Percentiles rank a stretch among this genome's conserved stretches.
These are phyloP conservation scores for Psilocybe cyanescens DNA, from an alignment of 768 basidiomycete genomes.

Conservation along the genomic window DNA sequence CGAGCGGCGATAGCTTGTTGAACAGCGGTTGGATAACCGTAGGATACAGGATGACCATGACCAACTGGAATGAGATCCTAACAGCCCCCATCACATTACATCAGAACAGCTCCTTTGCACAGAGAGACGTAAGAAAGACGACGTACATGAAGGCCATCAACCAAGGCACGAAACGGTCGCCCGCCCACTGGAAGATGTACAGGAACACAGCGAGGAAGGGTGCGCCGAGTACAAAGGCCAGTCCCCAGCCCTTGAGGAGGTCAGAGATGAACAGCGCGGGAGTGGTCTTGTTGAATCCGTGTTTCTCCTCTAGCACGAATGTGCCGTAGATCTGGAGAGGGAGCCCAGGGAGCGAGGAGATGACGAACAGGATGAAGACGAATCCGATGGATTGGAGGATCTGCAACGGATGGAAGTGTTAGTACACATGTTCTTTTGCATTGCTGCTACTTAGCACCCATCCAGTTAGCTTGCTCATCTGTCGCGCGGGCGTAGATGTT, in stretches of 20 bases:
- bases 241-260: conserved; percentile 75
- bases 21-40: conserved; percentile 93
- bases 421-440: background rate
- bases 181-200: conserved; percentile 91
- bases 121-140: background rate
- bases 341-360: conserved; percentile 69
- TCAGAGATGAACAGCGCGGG: conserved; percentile 76
- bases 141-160: conserved; percentile 91
- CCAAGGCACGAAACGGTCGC: conserved; percentile 91
- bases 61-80: conserved; percentile 82
- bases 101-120: background rate
- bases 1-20: conserved; percentile 93
- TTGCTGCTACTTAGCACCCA: background rate
- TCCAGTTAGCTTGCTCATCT: too few species aligned
- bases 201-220: conserved; percentile 90
- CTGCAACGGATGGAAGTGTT: conserved; percentile 39
- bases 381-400: conserved; percentile 86
- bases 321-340: conserved; percentile 86
- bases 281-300: conserved; percentile 97
- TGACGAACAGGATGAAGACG: conserved; percentile 64
- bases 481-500: too few species aligned
- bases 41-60: conserved; percentile 84
- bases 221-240: conserved; percentile 73
- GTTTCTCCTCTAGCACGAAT: conserved; percentile 92
- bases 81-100: background rate